A percentile compares a stretch with the other conserved stretches of the same genome.
Evolutionary conservation across 257 asterid genomes (phyloP).

Genomic region (Plectranthus barbatus): DNA sequence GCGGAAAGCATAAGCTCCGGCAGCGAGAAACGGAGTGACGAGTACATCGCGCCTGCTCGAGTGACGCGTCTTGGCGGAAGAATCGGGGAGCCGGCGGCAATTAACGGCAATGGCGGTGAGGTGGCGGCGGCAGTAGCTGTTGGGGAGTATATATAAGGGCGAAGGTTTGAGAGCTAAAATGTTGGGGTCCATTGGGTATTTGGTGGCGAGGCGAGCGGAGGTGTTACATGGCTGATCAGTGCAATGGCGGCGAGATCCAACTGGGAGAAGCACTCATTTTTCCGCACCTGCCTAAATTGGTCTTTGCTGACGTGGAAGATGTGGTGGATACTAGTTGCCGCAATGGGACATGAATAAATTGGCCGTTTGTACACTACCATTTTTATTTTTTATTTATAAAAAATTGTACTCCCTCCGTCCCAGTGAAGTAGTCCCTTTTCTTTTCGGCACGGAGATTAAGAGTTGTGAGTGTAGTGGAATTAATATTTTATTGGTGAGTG

Average conservation of each 20-base stretch:
- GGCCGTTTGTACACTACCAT: too few relatives aligned
- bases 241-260: constrained; percentile 6
- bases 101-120: constrained; percentile 21
- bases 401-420: too few relatives aligned
- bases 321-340: background rate
- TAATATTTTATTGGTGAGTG: too few relatives aligned
- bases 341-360: too few relatives aligned
- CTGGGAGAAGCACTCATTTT: background rate
- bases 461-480: too few relatives aligned
- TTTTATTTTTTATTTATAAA: too few relatives aligned
- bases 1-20: constrained; percentile 52
- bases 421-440: too few relatives aligned
- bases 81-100: constrained; percentile 26
- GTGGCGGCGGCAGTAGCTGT: constrained; percentile 16
- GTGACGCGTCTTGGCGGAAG: constrained; percentile 15
- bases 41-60: constrained; percentile 53
- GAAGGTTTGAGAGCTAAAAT: constrained; percentile 8
- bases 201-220: background rate
- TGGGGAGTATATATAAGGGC: constrained; percentile 12
- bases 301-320: constrained; percentile 28
- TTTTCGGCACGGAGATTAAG: too few relatives aligned
- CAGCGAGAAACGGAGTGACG: constrained; percentile 45
- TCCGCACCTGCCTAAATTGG: too few relatives aligned
- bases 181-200: constrained; percentile 23
- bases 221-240: background rate